phyloP scores from a whole-genome alignment of 805 yeast species.

The Nakazawaea ambrosiae region DNA sequence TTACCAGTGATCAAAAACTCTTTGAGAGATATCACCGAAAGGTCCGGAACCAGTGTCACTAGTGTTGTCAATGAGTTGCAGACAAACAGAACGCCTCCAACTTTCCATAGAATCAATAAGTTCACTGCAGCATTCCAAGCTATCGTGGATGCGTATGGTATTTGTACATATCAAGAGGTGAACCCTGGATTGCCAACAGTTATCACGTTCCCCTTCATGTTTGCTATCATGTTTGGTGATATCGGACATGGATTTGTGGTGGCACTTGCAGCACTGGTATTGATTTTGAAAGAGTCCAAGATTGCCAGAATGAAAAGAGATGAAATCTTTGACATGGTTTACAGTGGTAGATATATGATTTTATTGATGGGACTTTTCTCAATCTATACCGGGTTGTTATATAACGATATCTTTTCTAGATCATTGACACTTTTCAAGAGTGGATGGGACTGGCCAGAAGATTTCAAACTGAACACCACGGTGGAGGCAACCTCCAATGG shows the following conservation, averaged over 20 bases:
- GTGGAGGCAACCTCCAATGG: conserved; percentile 62
- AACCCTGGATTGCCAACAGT: conserved; percentile 95
- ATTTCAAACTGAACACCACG: conserved; percentile 48
- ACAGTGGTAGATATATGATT: conserved; percentile 83
- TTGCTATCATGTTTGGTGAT: conserved; percentile 99
- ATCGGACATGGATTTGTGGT: conserved; percentile 90
- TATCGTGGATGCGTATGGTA: conserved; percentile 93
- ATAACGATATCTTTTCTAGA: conserved; percentile 89
- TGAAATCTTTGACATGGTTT: conserved; percentile 97
- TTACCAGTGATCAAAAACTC: conserved; percentile 57
- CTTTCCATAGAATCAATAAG: conserved; percentile 90
- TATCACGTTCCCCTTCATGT: conserved; percentile 96
- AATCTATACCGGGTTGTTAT: conserved; percentile 89
- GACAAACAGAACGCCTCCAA: conserved; percentile 88
- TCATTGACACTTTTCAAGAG: conserved; percentile 82
- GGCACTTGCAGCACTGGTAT: conserved; percentile 59
- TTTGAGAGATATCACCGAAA: conserved; percentile 55
- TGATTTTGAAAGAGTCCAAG: conserved; percentile 69
- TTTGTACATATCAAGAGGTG: conserved; percentile 88
- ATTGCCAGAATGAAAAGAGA: conserved; percentile 69
- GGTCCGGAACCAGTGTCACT: conserved; percentile 35
- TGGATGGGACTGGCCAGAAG: conserved; percentile 92
- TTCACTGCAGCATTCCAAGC: conserved; percentile 90
- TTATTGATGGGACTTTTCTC: conserved; percentile 92
- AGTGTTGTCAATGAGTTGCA: conserved; percentile 52